Evolutionary conservation across 805 yeast species (phyloP).

Genomic region (Hanseniaspora lindneri): DNA sequence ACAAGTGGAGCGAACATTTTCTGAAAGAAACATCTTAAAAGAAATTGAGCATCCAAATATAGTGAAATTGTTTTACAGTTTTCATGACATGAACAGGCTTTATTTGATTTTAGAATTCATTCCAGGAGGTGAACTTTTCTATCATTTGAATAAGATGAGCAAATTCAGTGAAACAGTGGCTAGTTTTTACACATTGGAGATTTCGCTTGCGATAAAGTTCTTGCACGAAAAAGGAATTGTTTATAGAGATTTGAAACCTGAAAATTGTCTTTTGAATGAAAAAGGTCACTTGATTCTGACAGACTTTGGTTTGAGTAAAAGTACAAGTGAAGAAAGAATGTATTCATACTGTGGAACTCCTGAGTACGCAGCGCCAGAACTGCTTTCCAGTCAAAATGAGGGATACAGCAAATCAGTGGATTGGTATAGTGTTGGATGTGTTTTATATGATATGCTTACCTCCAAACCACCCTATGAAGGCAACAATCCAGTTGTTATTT

Average conservation of each 20-base stretch:
- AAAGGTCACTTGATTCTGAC: slow-evolving; percentile 74
- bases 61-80: slow-evolving; percentile 68
- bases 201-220: slow-evolving; percentile 64
- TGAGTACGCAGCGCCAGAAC: slow-evolving; percentile 71
- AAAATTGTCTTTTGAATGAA: slow-evolving; percentile 66
- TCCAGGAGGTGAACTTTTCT: slow-evolving; percentile 76
- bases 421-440: slow-evolving; percentile 88
- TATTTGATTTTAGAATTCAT: slow-evolving; percentile 69
- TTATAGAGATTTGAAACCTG: slow-evolving; percentile 81
- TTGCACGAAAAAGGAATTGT: slow-evolving; percentile 71
- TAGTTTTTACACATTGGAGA: slow-evolving; percentile 69
- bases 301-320: slow-evolving; percentile 68
- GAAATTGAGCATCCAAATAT: slow-evolving; percentile 67
- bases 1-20: slow-evolving; percentile 63
- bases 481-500: slow-evolving; percentile 57
- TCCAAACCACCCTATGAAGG: slow-evolving; percentile 89
- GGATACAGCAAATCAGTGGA: slow-evolving; percentile 78
- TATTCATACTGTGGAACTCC: slow-evolving; percentile 37
- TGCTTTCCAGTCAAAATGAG: slow-evolving; percentile 34
- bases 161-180: slow-evolving; percentile 52
- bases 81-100: slow-evolving; percentile 67
- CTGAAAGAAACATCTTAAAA: slow-evolving; percentile 64
- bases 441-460: slow-evolving; percentile 63
- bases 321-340: slow-evolving; percentile 21
- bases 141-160: slow-evolving; percentile 31